Base-by-base conservation (phyloP, 2,329 filamentous ascomycete species). In the Stagonosporopsis rhizophila region DNA sequence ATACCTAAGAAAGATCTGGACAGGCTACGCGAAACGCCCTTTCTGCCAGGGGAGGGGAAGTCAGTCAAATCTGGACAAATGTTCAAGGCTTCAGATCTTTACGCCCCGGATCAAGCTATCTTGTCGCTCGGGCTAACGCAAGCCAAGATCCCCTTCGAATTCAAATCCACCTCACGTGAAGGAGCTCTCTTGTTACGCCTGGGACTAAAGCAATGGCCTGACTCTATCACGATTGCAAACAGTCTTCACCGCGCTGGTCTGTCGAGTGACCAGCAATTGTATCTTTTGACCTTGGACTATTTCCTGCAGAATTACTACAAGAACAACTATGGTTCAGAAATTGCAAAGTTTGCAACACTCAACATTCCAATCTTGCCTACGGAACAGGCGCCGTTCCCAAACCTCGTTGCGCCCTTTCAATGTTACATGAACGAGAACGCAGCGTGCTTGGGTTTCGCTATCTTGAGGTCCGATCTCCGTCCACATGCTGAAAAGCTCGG, bases 361-460 rank as follows among this genome's bases (percentile, higher is more conserved):
- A 72, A 75, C 20, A 67, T 75, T 12, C 78, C 80, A 1, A 82
- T 82, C 55, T 78, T 98, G 34, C 93, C 93, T 1, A 78, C 96
- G 1, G 84, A 93, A 63, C 87, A 86, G 15, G 76, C 77, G 3
- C 83, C 84, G n/a, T 79, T 82, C 3, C 83, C 86, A 52, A 79
- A 81, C 34, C 80, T 96, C 25, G 90, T 92, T 1, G 78, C 83
- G 1, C 93, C 94, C 0, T 85, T 84, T 1, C 85, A 87, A 56
- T 97, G 93, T 69, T 99, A 91, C 71, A 92, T 88, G 0, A 94
- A 98, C 64, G 85, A 89, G 35, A 84, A 84, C 38, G 90, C 91
- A 20, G 82, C 88, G 0, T 81, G 96, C 4, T 82, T 99, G 48
- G 91, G 91, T 0, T 98, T 96, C 68, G 82, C 87, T 23, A 89